Percentiles rank a stretch among this genome's conserved stretches.
Conservation (phyloP, 2,329 filamentous ascomycete genomes). For the Calonectria fujianensis region DNA sequence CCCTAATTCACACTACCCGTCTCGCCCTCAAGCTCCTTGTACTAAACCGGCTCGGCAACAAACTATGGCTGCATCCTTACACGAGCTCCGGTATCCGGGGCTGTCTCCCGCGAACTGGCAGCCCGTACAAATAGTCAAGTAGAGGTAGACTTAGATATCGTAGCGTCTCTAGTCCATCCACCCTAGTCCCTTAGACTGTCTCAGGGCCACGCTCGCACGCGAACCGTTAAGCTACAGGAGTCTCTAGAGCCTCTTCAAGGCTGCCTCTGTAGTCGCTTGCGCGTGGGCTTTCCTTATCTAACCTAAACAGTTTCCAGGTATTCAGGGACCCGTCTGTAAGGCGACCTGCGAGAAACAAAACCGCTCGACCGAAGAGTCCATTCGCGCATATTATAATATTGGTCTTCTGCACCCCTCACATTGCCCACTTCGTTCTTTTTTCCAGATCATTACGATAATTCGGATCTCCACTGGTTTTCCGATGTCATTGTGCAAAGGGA, state of each 20-base stretch:
- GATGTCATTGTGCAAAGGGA: slow-evolving; percentile 4
- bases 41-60: neutral
- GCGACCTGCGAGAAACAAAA: neutral
- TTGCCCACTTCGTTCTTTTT: neutral
- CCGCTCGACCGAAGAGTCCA: neutral
- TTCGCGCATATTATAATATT: slow-evolving; percentile 13
- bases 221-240: neutral
- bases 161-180: slow-evolving; percentile 7
- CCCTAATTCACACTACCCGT: slow-evolving; percentile 5
- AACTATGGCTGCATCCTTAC: neutral
- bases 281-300: slow-evolving; percentile 2
- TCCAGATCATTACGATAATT: slow-evolving; percentile 7
- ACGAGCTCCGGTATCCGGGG: neutral
- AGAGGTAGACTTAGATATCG: neutral
- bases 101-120: slow-evolving; percentile 5
- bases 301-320: neutral
- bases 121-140: neutral
- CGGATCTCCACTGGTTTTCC: neutral
- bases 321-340: neutral
- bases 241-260: neutral
- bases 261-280: neutral
- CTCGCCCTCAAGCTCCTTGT: neutral
- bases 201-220: neutral
- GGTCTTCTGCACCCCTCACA: neutral
- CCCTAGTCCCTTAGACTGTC: neutral